phyloP scores from a whole-genome alignment of 495 filamentous ascomycete species.

The Aspergillus hancockii region DNA sequence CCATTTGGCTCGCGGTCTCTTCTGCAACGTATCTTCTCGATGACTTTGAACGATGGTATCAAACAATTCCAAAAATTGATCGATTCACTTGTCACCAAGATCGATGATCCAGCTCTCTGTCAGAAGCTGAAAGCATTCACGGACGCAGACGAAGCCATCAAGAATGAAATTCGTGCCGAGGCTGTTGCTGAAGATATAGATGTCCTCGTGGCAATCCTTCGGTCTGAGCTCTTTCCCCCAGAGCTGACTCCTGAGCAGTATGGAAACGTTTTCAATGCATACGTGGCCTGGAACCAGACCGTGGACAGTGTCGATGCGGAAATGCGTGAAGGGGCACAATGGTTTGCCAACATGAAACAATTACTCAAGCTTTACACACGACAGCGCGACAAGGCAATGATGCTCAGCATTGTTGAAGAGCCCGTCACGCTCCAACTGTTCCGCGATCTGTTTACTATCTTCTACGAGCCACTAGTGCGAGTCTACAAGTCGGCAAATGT shows the following conservation, averaged over 20 bases:
- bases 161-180: conserved; percentile 71
- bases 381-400: conserved; percentile 94
- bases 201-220: conserved; percentile 78
- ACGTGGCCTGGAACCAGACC: conserved; percentile 94
- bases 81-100: conserved; percentile 69
- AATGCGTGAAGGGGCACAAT: conserved; percentile 81
- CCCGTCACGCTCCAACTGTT: conserved; percentile 90
- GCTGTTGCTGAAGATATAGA: conserved; percentile 71
- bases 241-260: conserved; percentile 72
- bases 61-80: conserved; percentile 80
- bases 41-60: conserved; percentile 91
- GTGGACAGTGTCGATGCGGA: conserved; percentile 90
- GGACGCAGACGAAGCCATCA: conserved; percentile 69
- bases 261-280: conserved; percentile 84
- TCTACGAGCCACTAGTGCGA: conserved; percentile 94
- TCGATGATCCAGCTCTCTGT: conserved; percentile 77
- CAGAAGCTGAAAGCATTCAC: conserved; percentile 79
- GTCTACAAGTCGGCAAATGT: conserved; percentile 99
- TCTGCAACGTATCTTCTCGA: conserved; percentile 87
- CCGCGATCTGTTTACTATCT: conserved; percentile 95
- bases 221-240: conserved; percentile 70
- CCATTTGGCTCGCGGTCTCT: conserved; percentile 88
- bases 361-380: conserved; percentile 88
- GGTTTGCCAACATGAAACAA: conserved; percentile 94
- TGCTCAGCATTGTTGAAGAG: conserved; percentile 94